Evolutionary conservation across 2,329 filamentous ascomycete genomes (phyloP).

Genomic region (Macrophomina pseudophaseolina): DNA sequence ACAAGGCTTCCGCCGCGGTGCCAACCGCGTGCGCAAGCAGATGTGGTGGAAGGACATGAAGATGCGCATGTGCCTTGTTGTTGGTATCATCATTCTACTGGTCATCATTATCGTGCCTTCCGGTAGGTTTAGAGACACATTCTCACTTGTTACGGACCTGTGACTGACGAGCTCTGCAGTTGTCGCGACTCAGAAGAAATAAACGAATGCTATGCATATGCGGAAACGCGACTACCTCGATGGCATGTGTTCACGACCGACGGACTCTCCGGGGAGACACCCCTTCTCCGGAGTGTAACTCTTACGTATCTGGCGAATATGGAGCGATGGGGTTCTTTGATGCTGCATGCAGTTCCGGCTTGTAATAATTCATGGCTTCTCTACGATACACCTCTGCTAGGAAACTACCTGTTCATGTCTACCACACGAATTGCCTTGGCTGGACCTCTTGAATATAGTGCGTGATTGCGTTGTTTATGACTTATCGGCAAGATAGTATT

Average conservation of each 20-base stretch:
- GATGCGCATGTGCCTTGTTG: slow-evolving; percentile 97
- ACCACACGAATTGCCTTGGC: slow-evolving; percentile 18
- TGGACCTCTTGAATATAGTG: slow-evolving; percentile 9
- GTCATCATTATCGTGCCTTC: slow-evolving; percentile 92
- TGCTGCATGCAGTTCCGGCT: slow-evolving; percentile 27
- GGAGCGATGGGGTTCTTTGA: slow-evolving; percentile 28
- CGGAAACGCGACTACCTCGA: slow-evolving; percentile 23
- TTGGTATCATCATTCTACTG: slow-evolving; percentile 88
- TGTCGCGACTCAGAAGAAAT: slow-evolving; percentile 29
- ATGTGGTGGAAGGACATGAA: slow-evolving; percentile 99
- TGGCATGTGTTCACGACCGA: slow-evolving; percentile 27
- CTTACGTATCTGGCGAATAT: slow-evolving; percentile 28
- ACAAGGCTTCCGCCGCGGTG: slow-evolving; percentile 92
- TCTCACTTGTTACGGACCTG: background rate
- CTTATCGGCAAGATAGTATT: background rate
- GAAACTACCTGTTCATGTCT: slow-evolving; percentile 25
- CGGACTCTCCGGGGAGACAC: slow-evolving; percentile 22
- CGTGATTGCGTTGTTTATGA: background rate
- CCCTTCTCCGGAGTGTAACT: slow-evolving; percentile 26
- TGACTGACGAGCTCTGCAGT: slow-evolving; percentile 31
- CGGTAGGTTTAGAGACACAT: slow-evolving; percentile 62
- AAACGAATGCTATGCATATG: slow-evolving; percentile 19
- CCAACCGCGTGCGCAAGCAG: slow-evolving; percentile 88
- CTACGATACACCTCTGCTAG: slow-evolving; percentile 25
- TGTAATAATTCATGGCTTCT: slow-evolving; percentile 29